Conservation (phyloP, 2,329 filamentous ascomycete genomes). For the Fusarium globosum region DNA sequence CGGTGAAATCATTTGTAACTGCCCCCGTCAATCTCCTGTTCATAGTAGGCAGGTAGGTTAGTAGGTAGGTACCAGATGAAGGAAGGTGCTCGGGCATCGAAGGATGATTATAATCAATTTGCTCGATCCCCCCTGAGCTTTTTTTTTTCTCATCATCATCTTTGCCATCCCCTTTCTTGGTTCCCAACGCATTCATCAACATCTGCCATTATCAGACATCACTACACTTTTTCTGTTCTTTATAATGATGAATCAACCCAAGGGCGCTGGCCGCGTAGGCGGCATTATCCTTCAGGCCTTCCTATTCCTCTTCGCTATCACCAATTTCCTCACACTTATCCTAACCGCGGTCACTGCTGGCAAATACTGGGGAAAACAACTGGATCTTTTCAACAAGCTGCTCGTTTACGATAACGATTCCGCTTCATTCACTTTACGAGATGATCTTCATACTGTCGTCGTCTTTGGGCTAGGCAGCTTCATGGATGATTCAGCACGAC, state of each 20-base stretch:
- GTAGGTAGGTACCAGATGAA: not conserved
- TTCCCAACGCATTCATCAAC: not conserved
- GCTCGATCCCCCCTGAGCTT: not conserved
- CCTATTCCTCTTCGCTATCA: conserved; percentile 34
- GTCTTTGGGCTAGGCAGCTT: not conserved
- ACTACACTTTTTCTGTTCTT: not conserved
- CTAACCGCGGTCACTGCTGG: conserved; percentile 26
- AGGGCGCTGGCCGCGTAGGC: conserved; percentile 1
- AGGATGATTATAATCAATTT: conserved; percentile 7
- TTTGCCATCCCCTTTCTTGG: conserved; percentile 3
- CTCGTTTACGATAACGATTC: too few species aligned
- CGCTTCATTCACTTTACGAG: too few species aligned
- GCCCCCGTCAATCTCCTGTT: not conserved
- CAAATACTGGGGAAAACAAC: not conserved
- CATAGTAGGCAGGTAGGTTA: too few species aligned
- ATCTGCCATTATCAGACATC: not conserved
- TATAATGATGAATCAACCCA: conserved; percentile 12
- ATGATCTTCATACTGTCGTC: not conserved
- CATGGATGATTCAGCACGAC: not conserved
- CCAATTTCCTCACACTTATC: conserved; percentile 39
- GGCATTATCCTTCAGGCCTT: conserved; percentile 25
- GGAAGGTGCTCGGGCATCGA: conserved; percentile 7
- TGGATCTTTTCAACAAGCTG: too few species aligned
- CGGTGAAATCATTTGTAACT: not conserved
- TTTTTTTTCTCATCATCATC: conserved; percentile 12